Evolutionary conservation across 1,284 basidiomycete genomes (phyloP), one percentile per base, ranked within the genome.

Genomic region (Ustilago bromivora): DNA sequence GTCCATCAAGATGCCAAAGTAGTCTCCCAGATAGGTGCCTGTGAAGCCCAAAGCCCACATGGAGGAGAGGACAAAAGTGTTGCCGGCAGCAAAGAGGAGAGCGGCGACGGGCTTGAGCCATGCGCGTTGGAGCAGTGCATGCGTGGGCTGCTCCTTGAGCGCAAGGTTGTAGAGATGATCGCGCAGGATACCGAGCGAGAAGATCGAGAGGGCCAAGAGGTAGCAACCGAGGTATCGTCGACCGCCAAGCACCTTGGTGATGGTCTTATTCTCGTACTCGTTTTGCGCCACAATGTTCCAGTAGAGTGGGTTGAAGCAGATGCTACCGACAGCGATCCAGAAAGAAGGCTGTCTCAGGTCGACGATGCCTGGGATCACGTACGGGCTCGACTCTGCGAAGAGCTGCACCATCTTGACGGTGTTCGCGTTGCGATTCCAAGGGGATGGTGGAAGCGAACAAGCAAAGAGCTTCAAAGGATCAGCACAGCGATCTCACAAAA

Each of bases 1-100:
- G 84, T 95, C 92, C 95, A 98, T 97, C 62, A 98, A 89, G 81
- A 98, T 98, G n/a, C 96, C 96, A 87, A 98, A 99, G 88, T 98
- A 98, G 88, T 98, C 96, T 6, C 96, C 95, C 53, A 98, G 90
- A 66, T 83, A 88, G 71, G 81, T 86, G 66, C 95, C 96, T 9
- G 96, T 97, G 75, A 98, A 89, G 17, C 96, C 96, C 15, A 99
- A 88, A 0, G 93, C 92, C 90, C 91, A 98, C 46, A 95, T 98
- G 41, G 94, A 96, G 23, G 92, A 92, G 57, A 96, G 74, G 61
- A 98, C 96, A 57, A 86, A 76, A 47, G 80, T 59, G 38, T 78
- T 78, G 46, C 85, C 85, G 2, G 73, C 51, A 73, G 96, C 86
- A 84, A 97, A 93, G 54, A 95, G 88, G 19, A 83, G 86, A 9